Evolutionary conservation across 2,329 filamentous ascomycete species (phyloP).

Genomic region (Calonectria leucothoes): DNA sequence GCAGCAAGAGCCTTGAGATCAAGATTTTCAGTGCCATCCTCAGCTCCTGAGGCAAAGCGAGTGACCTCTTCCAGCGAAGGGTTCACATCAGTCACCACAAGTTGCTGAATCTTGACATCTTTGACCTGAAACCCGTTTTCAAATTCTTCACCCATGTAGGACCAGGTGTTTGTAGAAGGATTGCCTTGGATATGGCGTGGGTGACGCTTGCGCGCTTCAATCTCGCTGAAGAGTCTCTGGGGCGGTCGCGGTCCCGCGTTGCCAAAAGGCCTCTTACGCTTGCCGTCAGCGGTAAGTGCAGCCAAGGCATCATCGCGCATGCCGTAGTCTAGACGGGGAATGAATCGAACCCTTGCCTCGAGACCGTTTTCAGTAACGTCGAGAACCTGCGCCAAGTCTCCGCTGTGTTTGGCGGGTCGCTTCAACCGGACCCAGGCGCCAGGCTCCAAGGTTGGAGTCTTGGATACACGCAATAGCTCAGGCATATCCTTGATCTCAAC

Average conservation of each 20-base stretch:
- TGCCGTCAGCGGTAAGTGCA: conserved; percentile 66
- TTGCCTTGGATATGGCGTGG: conserved; percentile 73
- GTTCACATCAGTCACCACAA: conserved; percentile 90
- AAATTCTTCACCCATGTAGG: conserved; percentile 89
- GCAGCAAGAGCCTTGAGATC: conserved; percentile 92
- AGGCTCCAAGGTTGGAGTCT: conserved; percentile 85
- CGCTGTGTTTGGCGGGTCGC: conserved; percentile 82
- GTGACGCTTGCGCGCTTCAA: conserved; percentile 90
- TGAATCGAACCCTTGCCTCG: conserved; percentile 86
- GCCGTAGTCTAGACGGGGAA: conserved; percentile 93
- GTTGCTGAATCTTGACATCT: conserved; percentile 88
- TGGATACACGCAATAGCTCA: conserved; percentile 89
- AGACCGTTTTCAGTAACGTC: conserved; percentile 94
- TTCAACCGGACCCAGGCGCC: conserved; percentile 94
- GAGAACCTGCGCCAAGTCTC: conserved; percentile 91
- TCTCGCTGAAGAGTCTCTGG: conserved; percentile 91
- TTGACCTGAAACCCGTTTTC: conserved; percentile 94
- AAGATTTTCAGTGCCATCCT: conserved; percentile 93
- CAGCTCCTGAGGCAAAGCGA: conserved; percentile 87
- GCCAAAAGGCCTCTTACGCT: conserved; percentile 80
- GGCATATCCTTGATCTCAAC: conserved; percentile 98
- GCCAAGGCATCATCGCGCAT: conserved; percentile 77
- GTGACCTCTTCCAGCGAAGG: conserved; percentile 95
- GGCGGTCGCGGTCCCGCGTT: conserved; percentile 78
- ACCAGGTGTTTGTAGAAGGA: conserved; percentile 83